Base-by-base conservation (phyloP, 768 basidiomycete species). In the Collybia mongolica region DNA sequence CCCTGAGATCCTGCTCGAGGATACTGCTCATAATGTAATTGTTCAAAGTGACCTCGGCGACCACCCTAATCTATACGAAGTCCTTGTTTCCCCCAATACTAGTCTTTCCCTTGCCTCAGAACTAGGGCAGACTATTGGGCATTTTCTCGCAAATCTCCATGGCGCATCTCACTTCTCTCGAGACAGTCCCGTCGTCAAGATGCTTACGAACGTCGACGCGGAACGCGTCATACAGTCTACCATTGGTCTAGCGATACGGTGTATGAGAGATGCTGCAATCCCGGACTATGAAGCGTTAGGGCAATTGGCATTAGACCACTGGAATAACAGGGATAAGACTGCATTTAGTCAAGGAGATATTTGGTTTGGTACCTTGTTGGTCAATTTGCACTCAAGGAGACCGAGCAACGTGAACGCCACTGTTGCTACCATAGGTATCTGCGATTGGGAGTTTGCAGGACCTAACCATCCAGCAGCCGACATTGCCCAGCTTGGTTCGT, bases 271-370 rank as follows among this genome's bases (percentile, higher is more conserved):
- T 24, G 54, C 56, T 28, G 54, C 44, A 26, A 54, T 55, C n/a
- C 8, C 39, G 12, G 56, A 57, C 47, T 52, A 46, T 40, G 54
- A 48, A 28, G 20, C 26, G 14, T 42, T 57, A 11, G 53, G 46
- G 29, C 37, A 45, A 35, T 36, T 44, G 14, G 56, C 56, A n/a
- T 18, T 39, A 18, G 50, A 46, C n/a, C 49, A 52, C 37, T 57
- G 54, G 56, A 45, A 24, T 26, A 46, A 18, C 23, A 43, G 56
- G 36, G 18, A 54, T 22, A 51, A 48, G 45, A 52, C 35, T 19
- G 50, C 39, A 26, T 57, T 57, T 36, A 32, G 49, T n/a, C 53
- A 55, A 39, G 56, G 56, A 6, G 53, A 57, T 48, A 37, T 55
- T 4, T 54, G 56, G 53, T 57, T 47, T 37, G 50, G 56, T 9